Conservation (phyloP, 306 rosid genomes). For the Ormosia semicastrata region DNA sequence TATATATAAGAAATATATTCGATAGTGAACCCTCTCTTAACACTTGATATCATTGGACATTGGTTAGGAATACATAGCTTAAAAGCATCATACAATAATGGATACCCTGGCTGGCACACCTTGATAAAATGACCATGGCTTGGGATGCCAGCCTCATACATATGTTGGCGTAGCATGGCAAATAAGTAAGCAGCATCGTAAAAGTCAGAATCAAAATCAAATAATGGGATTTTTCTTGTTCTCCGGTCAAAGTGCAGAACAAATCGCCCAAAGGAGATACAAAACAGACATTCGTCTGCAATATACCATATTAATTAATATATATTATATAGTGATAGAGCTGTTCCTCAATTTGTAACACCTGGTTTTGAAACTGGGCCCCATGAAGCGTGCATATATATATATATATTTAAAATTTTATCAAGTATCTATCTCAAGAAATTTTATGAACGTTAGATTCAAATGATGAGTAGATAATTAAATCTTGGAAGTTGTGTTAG, state of each 20-base stretch:
- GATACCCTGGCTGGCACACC: conserved; percentile 7
- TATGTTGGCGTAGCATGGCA: neutral
- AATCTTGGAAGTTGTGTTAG: too few relatives aligned
- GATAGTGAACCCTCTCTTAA: neutral
- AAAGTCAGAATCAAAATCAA: neutral
- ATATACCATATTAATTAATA: neutral
- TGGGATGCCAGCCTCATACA: neutral
- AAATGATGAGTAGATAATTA: too few relatives aligned
- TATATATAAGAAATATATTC: too few relatives aligned
- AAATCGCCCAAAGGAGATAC: neutral
- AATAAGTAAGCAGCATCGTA: neutral
- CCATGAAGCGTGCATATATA: neutral
- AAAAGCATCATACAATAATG: conserved; percentile 7
- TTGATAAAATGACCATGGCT: neutral
- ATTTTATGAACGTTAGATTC: too few relatives aligned
- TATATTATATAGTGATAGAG: neutral
- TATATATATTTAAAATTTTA: too few relatives aligned
- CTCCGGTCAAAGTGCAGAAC: neutral
- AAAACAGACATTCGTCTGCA: neutral
- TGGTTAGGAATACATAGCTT: neutral
- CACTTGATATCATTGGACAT: neutral
- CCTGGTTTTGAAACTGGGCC: neutral
- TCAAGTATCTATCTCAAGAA: too few relatives aligned
- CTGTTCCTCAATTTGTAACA: neutral
- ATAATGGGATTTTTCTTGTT: neutral